phyloP scores from a whole-genome alignment of 495 filamentous ascomycete genomes.

The Emericellopsis terricola region DNA sequence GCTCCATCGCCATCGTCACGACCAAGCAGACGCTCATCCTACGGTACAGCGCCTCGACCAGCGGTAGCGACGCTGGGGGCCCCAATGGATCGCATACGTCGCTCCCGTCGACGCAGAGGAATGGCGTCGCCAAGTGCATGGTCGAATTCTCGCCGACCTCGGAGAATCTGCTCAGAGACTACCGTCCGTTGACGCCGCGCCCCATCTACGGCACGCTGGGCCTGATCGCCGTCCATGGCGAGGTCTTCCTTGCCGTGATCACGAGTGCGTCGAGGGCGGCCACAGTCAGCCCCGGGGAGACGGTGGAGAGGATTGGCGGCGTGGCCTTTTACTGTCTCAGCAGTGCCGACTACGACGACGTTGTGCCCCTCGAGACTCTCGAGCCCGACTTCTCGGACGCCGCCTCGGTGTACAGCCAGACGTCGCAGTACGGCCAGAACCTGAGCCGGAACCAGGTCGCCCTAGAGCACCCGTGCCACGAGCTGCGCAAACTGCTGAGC shows the following conservation, averaged over 20 bases:
- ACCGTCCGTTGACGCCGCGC: slow-evolving; percentile 48
- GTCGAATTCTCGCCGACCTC: slow-evolving; percentile 63
- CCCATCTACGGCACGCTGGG: slow-evolving; percentile 82
- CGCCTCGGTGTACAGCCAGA: slow-evolving; percentile 15
- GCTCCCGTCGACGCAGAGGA: slow-evolving; percentile 20
- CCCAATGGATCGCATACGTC: slow-evolving; percentile 31
- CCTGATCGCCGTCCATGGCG: slow-evolving; percentile 64
- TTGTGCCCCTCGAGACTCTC: slow-evolving; percentile 36
- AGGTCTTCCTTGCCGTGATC: slow-evolving; percentile 88
- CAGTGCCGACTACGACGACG: slow-evolving; percentile 63
- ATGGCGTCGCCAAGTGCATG: slow-evolving; percentile 43
- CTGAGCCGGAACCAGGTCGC: slow-evolving; percentile 44
- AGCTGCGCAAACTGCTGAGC: slow-evolving; percentile 76
- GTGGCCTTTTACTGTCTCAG: slow-evolving; percentile 93
- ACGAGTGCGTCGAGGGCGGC: slow-evolving; percentile 62
- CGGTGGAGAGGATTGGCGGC: slow-evolving; percentile 64
- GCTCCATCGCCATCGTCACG: slow-evolving; percentile 71
- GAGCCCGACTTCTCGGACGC: slow-evolving; percentile 25
- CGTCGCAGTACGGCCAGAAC: slow-evolving; percentile 28
- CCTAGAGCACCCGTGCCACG: slow-evolving; percentile 73
- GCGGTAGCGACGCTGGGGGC: slow-evolving; percentile 19
- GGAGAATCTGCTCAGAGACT: slow-evolving; percentile 51
- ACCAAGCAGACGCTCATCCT: slow-evolving; percentile 67
- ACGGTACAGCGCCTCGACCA: slow-evolving; percentile 44
- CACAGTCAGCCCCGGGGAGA: slow-evolving; percentile 69